phyloP scores from a whole-genome alignment of 768 basidiomycete species.

The Kwoniella bestiolae region DNA sequence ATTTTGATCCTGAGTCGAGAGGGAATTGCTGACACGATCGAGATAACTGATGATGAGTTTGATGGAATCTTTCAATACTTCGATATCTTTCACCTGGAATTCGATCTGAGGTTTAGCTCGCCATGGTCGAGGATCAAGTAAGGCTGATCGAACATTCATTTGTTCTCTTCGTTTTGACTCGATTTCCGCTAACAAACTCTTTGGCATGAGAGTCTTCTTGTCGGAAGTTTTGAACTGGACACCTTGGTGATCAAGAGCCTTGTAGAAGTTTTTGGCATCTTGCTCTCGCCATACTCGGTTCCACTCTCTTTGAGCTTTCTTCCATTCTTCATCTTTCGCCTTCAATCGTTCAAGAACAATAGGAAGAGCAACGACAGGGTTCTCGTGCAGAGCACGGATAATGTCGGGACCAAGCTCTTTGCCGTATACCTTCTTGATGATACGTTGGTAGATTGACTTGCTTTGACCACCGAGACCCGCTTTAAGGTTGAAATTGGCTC shows the following conservation, averaged over 20 bases:
- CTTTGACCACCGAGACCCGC: conserved; percentile 86
- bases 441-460: conserved; percentile 85
- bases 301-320: conserved; percentile 90
- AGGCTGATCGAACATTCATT: conserved; percentile 52
- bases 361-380: conserved; percentile 85
- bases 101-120: conserved; percentile 72
- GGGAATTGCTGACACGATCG: conserved; percentile 73
- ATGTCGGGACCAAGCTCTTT: conserved; percentile 57
- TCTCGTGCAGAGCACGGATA: conserved; percentile 77
- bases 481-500: conserved; percentile 76
- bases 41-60: conserved; percentile 90
- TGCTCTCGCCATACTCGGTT: conserved; percentile 95
- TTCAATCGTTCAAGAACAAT: conserved; percentile 87
- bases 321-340: conserved; percentile 97
- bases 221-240: conserved; percentile 93
- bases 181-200: conserved; percentile 55
- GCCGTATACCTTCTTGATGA: conserved; percentile 92
- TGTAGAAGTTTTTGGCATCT: conserved; percentile 95
- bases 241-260: conserved; percentile 93
- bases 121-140: conserved; percentile 58
- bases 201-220: conserved; percentile 64
- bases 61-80: conserved; percentile 80
- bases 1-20: conserved; percentile 76
- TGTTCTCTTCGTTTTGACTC: conserved; percentile 57
- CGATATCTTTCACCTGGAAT: conserved; percentile 76